phyloP scores from a whole-genome alignment of 108 stramenopile species.

The Aurantiochytrium sp. region DNA sequence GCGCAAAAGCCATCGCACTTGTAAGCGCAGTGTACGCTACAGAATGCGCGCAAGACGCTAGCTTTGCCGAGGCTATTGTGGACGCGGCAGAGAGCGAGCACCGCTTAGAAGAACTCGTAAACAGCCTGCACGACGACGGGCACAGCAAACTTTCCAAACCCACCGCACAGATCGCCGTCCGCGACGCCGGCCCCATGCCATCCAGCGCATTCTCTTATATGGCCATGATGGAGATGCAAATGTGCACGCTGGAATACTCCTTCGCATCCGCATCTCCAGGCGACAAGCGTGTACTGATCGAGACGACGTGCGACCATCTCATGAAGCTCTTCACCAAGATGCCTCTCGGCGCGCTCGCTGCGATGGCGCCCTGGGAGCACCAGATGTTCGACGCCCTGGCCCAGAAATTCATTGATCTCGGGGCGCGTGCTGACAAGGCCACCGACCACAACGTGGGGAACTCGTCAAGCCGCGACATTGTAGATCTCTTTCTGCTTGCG shows the following conservation, averaged over 20 bases:
- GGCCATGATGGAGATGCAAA: constrained; percentile 23
- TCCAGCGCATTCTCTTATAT: neutral
- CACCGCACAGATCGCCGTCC: too few species aligned
- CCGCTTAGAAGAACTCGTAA: neutral
- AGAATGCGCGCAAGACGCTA: neutral
- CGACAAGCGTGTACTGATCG: neutral
- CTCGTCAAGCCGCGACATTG: neutral
- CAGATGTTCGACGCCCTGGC: neutral
- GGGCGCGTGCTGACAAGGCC: neutral
- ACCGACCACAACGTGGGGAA: neutral
- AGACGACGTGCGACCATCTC: neutral
- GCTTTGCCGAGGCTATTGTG: neutral
- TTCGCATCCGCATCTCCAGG: neutral
- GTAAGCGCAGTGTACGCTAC: neutral
- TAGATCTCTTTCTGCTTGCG: neutral
- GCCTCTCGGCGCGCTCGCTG: neutral
- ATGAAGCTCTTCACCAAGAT: neutral
- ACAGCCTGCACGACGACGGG: neutral
- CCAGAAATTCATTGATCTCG: neutral
- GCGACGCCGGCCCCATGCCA: too few species aligned
- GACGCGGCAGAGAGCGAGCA: neutral
- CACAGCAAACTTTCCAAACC: too few species aligned
- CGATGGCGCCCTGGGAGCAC: neutral
- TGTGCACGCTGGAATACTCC: neutral
- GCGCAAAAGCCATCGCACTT: neutral